Conservation (phyloP, 257 asterid genomes). For the Cinchona pubescens region DNA sequence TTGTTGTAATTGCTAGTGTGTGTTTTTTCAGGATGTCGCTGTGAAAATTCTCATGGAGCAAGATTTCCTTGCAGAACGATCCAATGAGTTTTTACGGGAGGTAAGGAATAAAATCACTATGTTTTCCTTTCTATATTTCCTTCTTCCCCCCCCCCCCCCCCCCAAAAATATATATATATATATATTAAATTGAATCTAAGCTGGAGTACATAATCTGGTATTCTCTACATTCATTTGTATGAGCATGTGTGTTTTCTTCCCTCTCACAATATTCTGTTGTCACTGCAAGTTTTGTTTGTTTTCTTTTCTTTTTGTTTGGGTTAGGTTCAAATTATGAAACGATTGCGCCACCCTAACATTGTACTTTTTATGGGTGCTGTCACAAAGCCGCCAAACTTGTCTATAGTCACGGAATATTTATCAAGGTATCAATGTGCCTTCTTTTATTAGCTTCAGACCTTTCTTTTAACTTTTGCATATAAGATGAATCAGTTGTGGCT, state of each 20-base stretch:
- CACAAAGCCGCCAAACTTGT: conserved; percentile 81
- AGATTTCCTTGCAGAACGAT: conserved; percentile 69
- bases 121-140: conserved; percentile 4
- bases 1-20: conserved; percentile 6
- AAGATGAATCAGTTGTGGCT: background rate
- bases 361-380: conserved; percentile 99
- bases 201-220: conserved; percentile 1
- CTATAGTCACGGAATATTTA: conserved; percentile 88
- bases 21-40: conserved; percentile 81
- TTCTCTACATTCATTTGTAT: background rate
- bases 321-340: conserved; percentile 92
- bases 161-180: background rate
- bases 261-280: background rate
- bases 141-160: conserved; percentile 11
- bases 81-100: conserved; percentile 81
- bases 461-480: background rate
- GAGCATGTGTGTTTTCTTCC: background rate
- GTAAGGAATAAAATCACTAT: conserved; percentile 28
- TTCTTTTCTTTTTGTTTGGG: conserved; percentile 29
- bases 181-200: background rate
- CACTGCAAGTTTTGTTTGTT: conserved; percentile 13
- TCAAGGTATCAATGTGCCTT: conserved; percentile 53
- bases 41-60: conserved; percentile 98
- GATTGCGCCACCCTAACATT: conserved; percentile 92
- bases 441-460: background rate